A percentile compares a stretch with the other conserved stretches of the same genome.
phyloP scores from a whole-genome alignment of 305 asterid species.

The Fraxinus baroniana region DNA sequence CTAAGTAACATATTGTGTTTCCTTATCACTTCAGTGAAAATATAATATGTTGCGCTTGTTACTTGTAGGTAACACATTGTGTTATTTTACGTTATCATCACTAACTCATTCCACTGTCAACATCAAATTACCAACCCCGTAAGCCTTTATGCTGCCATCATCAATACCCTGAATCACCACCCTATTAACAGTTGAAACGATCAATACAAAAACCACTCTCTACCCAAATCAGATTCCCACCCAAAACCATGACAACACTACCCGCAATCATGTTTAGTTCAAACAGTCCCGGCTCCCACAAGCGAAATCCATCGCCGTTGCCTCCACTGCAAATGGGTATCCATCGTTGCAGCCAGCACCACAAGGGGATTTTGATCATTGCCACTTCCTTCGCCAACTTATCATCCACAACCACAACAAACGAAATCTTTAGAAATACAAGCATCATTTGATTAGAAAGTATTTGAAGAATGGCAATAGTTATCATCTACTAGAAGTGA shows the following conservation, averaged over 20 bases:
- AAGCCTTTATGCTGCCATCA: too few species aligned
- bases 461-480: neutral
- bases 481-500: too few species aligned
- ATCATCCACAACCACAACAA: neutral
- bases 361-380: neutral
- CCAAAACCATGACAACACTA: neutral
- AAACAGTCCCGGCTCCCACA: neutral
- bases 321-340: neutral
- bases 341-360: neutral
- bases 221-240: neutral
- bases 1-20: neutral
- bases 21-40: neutral
- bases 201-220: neutral
- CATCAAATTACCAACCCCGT: neutral
- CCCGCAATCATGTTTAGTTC: too few species aligned
- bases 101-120: neutral
- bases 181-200: neutral
- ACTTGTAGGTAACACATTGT: neutral
- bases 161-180: neutral
- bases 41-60: too few species aligned
- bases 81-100: too few species aligned
- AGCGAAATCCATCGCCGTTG: neutral
- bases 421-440: neutral
- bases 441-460: neutral
- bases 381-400: neutral